Percentiles rank a stretch among this genome's conserved stretches.
These are phyloP conservation scores for Trichaptum fuscoviolaceum DNA, from an alignment of 768 basidiomycete species.

Conservation along the genomic window DNA sequence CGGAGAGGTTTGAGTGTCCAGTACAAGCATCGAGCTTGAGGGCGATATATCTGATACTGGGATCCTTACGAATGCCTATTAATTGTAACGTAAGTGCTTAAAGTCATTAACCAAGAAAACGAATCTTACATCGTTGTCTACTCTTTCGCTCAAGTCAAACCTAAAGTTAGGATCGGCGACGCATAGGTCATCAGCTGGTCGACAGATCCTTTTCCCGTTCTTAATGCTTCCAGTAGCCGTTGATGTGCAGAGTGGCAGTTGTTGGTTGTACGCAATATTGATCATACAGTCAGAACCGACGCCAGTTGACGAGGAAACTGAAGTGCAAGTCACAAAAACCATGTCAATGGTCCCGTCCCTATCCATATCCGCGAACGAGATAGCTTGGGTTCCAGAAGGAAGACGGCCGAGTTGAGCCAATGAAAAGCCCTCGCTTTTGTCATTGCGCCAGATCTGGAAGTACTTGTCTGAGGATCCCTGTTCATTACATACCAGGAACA, in stretches of 20 bases:
- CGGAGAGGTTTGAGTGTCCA: slow-evolving; percentile 61
- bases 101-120: slow-evolving; percentile 4
- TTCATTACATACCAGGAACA: slow-evolving; percentile 84
- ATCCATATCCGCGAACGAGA: slow-evolving; percentile 92
- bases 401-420: slow-evolving; percentile 63
- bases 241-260: slow-evolving; percentile 73
- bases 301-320: slow-evolving; percentile 62
- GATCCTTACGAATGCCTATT: slow-evolving; percentile 61
- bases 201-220: slow-evolving; percentile 54
- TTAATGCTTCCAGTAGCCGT: slow-evolving; percentile 43
- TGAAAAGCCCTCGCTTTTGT: slow-evolving; percentile 68
- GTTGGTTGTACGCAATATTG: slow-evolving; percentile 92
- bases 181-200: slow-evolving; percentile 79
- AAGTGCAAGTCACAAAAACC: slow-evolving; percentile 80
- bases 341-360: slow-evolving; percentile 96
- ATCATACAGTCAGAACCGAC: slow-evolving; percentile 73
- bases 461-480: slow-evolving; percentile 44
- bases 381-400: slow-evolving; percentile 69
- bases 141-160: slow-evolving; percentile 57
- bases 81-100: neutral
- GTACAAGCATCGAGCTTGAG: slow-evolving; percentile 56
- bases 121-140: slow-evolving; percentile 45
- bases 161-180: slow-evolving; percentile 72
- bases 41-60: slow-evolving; percentile 49
- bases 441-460: slow-evolving; percentile 92